Evolutionary conservation across 345 rosid genomes (phyloP).

Genomic region (Citrus sinensis): DNA sequence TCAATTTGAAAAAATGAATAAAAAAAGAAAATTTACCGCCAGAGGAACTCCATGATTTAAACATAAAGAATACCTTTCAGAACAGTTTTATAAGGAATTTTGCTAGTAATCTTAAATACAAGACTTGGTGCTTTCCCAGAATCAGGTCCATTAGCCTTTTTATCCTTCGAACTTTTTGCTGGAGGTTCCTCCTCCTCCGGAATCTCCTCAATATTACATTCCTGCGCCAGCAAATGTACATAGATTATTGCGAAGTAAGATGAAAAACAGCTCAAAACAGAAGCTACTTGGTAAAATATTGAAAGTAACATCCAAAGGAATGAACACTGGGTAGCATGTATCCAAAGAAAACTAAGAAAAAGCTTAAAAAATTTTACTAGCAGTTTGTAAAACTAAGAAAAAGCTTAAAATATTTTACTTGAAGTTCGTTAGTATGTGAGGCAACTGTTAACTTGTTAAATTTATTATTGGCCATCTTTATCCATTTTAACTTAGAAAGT

Average conservation of each 20-base stretch:
- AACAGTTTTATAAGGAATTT: conserved; percentile 89
- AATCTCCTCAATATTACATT: conserved; percentile 77
- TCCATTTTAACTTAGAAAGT: neutral
- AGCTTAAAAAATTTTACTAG: no score
- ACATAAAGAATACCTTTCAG: conserved; percentile 48
- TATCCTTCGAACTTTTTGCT: conserved; percentile 73
- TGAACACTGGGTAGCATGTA: neutral
- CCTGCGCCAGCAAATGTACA: conserved; percentile 39
- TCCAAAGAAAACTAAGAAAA: neutral
- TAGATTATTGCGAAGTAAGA: neutral
- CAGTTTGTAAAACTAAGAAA: no score
- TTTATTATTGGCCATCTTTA: neutral
- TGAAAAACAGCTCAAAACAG: neutral
- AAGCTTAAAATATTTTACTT: no score
- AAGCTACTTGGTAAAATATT: neutral
- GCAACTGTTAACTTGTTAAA: neutral
- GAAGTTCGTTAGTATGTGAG: no score
- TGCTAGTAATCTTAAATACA: conserved; percentile 80
- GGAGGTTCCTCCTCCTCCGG: conserved; percentile 75
- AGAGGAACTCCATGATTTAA: neutral
- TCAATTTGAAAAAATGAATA: neutral
- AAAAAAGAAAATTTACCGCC: neutral
- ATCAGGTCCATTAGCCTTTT: conserved; percentile 81
- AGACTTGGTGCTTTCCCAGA: conserved; percentile 60
- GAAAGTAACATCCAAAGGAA: neutral